phyloP scores from a whole-genome alignment of 805 yeast genomes.

The Ogataea sp. region DNA sequence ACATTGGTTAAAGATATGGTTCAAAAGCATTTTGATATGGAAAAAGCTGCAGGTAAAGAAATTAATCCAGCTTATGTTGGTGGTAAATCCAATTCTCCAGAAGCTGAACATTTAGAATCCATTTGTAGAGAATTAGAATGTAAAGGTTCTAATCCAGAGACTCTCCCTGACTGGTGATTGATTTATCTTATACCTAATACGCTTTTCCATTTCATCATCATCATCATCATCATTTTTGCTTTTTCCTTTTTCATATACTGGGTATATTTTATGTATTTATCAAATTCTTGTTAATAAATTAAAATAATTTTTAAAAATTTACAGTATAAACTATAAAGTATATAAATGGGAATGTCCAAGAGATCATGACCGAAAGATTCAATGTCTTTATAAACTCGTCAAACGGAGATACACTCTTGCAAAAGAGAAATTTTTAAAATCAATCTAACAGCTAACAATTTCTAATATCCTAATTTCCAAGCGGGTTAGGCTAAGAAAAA shows the following conservation, averaged over 20 bases:
- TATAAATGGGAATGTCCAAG: constrained; percentile 32
- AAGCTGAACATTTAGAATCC: constrained; percentile 41
- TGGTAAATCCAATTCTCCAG: constrained; percentile 29
- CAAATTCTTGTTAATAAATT: not conserved
- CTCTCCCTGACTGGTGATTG: constrained; percentile 19
- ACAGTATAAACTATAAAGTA: no score
- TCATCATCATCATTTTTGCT: not conserved
- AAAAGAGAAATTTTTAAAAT: not conserved
- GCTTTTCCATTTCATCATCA: not conserved
- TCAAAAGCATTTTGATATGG: constrained; percentile 40
- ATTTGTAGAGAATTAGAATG: constrained; percentile 46
- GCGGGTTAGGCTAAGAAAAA: constrained; percentile 4
- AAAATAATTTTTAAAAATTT: no score
- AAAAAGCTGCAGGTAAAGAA: constrained; percentile 34
- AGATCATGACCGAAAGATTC: constrained; percentile 47
- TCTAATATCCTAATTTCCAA: not conserved
- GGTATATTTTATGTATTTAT: not conserved
- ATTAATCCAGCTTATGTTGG: constrained; percentile 47
- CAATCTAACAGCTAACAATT: constrained; percentile 1
- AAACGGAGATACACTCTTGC: constrained; percentile 47
- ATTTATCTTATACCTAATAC: not conserved
- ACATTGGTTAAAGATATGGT: constrained; percentile 49
- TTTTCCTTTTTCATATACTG: not conserved
- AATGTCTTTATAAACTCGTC: constrained; percentile 30
- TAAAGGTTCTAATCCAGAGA: constrained; percentile 32